Base-by-base conservation (phyloP, 208 protist species). In the Trypanosoma platydactyli region DNA sequence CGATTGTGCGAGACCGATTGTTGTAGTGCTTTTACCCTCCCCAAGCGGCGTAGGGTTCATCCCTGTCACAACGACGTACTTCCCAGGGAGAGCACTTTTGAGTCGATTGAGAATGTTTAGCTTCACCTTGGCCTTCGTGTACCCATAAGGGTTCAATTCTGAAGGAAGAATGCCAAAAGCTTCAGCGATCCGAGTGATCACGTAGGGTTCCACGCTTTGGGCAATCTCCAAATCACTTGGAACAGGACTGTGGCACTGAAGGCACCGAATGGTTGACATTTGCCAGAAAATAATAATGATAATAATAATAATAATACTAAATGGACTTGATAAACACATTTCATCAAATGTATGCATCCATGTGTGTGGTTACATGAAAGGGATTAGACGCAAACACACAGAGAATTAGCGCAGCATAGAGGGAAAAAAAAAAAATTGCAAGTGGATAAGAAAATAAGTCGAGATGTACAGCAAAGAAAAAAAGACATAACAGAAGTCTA, bases 11-110 rank as follows among this genome's bases (percentile, higher is more conserved):
- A 99, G 82, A 53, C 98, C 98, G 63, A 99, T 92, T 0, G 97
- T 98, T 0, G 98, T 99, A 5, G 98, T 99, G 59, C 90, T 97
- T 84, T 99, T 99, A 30, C 98, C 98, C 73, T 99, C 98, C 13
- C 98, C 98, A 1, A 99, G 81, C 20, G 91, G 85, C 24, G 91
- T 96, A 0, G 91, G 90, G 71, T 50, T 95, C 80, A 97, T 94
- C 65, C 98, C 98, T 9, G 94, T 84, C 16, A 99, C 97, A 22
- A 98, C 94, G 2, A 99, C 93, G 79, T 99, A 99, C 70, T 98
- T 97, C 48, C 97, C 98, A 64, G 88, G 81, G 9, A 74, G 33
- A 3, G 54, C 35, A 41, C 81, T 45, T 54, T 89, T 72, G 6
- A 99, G 77, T 12, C 97, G 92, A 29, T 98, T 83, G 13, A 98